These are phyloP conservation scores for Populus alba DNA, from an alignment of 345 rosid genomes.

Conservation along the genomic window DNA sequence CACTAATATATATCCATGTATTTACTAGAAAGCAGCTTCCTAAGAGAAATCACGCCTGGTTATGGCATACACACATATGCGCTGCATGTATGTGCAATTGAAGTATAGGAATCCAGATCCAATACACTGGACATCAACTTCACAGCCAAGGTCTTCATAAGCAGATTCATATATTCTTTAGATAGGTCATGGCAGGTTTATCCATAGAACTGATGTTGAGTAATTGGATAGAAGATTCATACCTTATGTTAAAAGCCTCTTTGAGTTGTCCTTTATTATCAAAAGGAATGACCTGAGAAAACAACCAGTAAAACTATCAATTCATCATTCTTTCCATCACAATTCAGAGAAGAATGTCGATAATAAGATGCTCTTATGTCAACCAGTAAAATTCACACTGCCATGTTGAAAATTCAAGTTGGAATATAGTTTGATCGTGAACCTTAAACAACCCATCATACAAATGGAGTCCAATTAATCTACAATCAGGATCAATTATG, in stretches of 20 bases:
- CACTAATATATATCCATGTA: too few species aligned
- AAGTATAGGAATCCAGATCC: too few species aligned
- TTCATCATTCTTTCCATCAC: neutral
- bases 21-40: too few species aligned
- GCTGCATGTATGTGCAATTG: too few species aligned
- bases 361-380: neutral
- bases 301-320: slow-evolving; percentile 1
- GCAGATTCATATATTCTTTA: neutral
- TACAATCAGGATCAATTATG: slow-evolving; percentile 93
- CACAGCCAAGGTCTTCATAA: too few species aligned
- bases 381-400: neutral
- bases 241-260: slow-evolving; percentile 93
- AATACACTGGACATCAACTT: too few species aligned
- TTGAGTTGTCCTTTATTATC: slow-evolving; percentile 93
- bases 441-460: slow-evolving; percentile 98
- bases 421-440: slow-evolving; percentile 3
- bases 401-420: neutral
- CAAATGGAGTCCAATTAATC: slow-evolving; percentile 89
- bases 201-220: neutral
- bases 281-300: slow-evolving; percentile 78
- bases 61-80: too few species aligned
- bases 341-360: neutral
- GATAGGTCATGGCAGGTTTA: neutral
- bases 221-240: neutral
- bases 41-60: too few species aligned